Evolutionary conservation across 768 basidiomycete species (phyloP).

Genomic region (Kwoniella mangroviensis): DNA sequence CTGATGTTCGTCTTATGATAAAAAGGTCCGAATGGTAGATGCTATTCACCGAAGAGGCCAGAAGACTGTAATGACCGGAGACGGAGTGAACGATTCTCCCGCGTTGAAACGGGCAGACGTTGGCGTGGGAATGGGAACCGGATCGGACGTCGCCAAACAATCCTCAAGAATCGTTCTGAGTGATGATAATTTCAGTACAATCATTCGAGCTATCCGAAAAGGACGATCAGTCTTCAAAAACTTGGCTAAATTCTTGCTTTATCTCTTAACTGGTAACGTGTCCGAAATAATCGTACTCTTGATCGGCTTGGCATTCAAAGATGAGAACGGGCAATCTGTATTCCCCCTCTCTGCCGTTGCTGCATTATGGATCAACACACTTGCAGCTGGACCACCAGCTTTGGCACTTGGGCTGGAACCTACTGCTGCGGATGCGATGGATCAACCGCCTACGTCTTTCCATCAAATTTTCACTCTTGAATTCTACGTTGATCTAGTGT

Average conservation of each 20-base stretch:
- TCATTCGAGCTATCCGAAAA: conserved; percentile 69
- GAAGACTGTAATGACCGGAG: conserved; percentile 67
- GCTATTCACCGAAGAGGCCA: conserved; percentile 66
- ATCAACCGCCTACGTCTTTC: conserved; percentile 59
- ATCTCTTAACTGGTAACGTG: conserved; percentile 65
- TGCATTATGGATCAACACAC: conserved; percentile 61
- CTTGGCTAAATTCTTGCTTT: conserved; percentile 66
- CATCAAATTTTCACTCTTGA: conserved; percentile 59
- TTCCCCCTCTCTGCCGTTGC: conserved; percentile 67
- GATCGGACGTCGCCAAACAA: conserved; percentile 67
- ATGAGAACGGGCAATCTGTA: conserved; percentile 61
- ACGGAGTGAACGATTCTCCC: conserved; percentile 68
- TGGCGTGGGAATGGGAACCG: conserved; percentile 68
- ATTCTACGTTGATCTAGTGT: conserved; percentile 56
- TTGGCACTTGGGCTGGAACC: conserved; percentile 65
- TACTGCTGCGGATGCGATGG: conserved; percentile 65
- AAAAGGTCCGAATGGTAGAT: conserved; percentile 63
- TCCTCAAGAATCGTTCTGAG: conserved; percentile 70
- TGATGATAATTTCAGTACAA: conserved; percentile 71
- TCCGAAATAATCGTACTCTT: conserved; percentile 65
- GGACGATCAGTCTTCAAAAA: conserved; percentile 69
- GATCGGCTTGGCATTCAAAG: conserved; percentile 67
- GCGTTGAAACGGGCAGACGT: conserved; percentile 67
- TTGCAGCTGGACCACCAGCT: conserved; percentile 64
- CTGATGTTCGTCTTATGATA: not conserved